Evolutionary conservation across 2,329 filamentous ascomycete genomes (phyloP), one percentile per base, ranked within the genome.

Genomic region (Colletotrichum caudatum): DNA sequence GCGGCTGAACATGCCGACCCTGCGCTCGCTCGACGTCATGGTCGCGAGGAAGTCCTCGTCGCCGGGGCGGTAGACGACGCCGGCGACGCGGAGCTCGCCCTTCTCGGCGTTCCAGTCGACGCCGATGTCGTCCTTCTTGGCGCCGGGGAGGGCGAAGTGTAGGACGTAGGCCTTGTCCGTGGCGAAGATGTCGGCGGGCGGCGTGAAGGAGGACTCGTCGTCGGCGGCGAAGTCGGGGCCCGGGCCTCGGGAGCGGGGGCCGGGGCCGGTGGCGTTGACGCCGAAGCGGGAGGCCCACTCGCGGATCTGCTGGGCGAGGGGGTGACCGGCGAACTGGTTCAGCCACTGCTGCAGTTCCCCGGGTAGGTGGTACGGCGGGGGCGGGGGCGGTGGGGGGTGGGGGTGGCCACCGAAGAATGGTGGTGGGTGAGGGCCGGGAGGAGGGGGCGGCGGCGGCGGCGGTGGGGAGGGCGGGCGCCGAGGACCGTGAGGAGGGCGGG

Each of bases 91-190:
- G 53, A 97, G 83, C 66, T 88, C 84, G 58, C 85, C 87, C 77
- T 89, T 89, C 70, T 93, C 91, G 0, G 88, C 85, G 75, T 95
- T 90, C 89, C 92, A 97, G 79, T 91, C 91, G 57, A 96, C 89
- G 69, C 88, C 91, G 7, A 96, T 84, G 77, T 96, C 93, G 76
- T 93, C 88, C 81, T 94, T 95, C 82, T 91, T 91, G 1, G 91
- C 93, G 35, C 94, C 94, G 0, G 94, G 93, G 0, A 97, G 86
- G 1, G 93, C 91, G 76, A 94, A 83, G 80, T 96, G 93, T 11
- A 96, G 82, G 54, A 94, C 83, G 78, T 90, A 94, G 18, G 89
- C 81, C 41, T 83, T 81, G 8, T 89, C 81, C 6, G 91, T 92
- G 78, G 92, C 88, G 84, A 95, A 96, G 74, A 95, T 83, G 78